phyloP scores from a whole-genome alignment of 371 early-diverging fungal genomes.

The Coemansia sp. region DNA sequence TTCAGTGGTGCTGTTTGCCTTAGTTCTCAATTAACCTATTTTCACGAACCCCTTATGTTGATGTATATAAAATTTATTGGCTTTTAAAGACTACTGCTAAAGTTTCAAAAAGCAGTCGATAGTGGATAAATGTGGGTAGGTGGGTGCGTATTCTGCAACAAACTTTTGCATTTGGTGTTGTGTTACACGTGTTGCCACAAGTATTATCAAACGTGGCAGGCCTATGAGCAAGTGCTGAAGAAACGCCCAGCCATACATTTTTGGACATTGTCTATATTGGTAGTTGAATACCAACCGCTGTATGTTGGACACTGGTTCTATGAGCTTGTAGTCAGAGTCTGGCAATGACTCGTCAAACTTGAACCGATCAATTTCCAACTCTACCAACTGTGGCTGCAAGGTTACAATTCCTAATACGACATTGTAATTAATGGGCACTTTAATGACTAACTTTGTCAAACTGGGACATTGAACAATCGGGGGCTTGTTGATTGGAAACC shows the following conservation, averaged over 20 bases:
- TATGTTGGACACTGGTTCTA: neutral
- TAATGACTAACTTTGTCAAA: neutral
- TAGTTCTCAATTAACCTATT: neutral
- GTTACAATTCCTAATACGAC: neutral
- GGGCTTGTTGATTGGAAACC: neutral
- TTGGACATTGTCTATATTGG: neutral
- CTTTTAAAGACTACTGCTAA: neutral
- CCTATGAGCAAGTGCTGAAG: neutral
- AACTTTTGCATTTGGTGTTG: too few relatives aligned
- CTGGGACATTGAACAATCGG: neutral
- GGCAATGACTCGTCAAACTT: neutral
- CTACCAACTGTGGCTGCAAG: neutral
- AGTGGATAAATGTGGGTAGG: neutral
- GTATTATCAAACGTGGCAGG: neutral
- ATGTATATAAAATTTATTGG: conserved; percentile 10
- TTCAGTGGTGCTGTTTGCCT: neutral
- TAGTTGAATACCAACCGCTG: neutral
- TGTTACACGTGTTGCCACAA: too few relatives aligned
- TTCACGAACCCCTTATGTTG: neutral
- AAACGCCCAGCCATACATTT: neutral
- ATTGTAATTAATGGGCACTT: neutral
- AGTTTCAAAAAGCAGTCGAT: neutral
- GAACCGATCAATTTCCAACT: neutral
- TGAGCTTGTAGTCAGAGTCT: neutral
- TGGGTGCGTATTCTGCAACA: too few relatives aligned